These are phyloP conservation scores for Quercus glauca DNA, from an alignment of 306 rosid species.

Conservation along the genomic window DNA sequence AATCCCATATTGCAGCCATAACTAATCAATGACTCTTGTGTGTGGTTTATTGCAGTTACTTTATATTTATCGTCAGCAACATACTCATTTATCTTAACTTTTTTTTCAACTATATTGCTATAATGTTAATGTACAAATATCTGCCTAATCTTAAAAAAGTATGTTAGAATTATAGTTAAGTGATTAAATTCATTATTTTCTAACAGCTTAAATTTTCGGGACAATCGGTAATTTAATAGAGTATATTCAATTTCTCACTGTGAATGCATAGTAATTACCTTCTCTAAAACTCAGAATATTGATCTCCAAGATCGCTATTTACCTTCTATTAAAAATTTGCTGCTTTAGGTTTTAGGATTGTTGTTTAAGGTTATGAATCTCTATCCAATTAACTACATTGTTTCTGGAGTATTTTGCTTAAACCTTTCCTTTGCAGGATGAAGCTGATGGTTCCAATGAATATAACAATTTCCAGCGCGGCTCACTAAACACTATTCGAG, in stretches of 20 bases:
- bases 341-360: no score
- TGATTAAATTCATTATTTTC: no score
- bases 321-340: background rate
- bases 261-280: no score
- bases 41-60: background rate
- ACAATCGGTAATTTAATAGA: no score
- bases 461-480: conserved; percentile 76
- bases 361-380: background rate
- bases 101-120: background rate
- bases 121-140: background rate
- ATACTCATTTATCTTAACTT: no score
- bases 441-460: conserved; percentile 96
- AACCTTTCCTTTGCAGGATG: conserved; percentile 51
- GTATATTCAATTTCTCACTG: background rate
- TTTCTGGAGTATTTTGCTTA: conserved; percentile 8
- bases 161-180: no score
- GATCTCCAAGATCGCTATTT: background rate
- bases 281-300: background rate
- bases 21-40: background rate
- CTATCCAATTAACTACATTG: background rate
- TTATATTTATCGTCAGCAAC: background rate
- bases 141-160: background rate
- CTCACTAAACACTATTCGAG: conserved; percentile 77
- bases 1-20: background rate
- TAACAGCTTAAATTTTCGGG: no score